Base-by-base conservation (phyloP, 1,139 yeast genomes). In the Debaryomyces psychrophilus region DNA sequence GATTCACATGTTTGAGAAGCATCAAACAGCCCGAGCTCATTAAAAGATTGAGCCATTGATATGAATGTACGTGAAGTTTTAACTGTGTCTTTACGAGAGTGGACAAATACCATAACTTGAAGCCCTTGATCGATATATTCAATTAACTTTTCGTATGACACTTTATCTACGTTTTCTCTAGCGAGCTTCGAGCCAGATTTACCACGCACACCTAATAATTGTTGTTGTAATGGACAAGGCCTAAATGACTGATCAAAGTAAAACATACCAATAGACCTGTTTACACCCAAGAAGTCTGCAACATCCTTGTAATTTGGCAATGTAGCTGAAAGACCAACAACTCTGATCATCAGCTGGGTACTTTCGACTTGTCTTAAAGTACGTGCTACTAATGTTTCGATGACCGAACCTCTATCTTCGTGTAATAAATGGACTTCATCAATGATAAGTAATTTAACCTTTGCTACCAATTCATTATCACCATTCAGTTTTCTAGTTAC, bases 401-500 rank as follows among this genome's bases (percentile, higher is more conserved):
- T 89, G 8, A 93, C 99, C 2, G 98, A 90, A 53, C 99, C 99
- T 69, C 99, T 82, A 50, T 95, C 99, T 78, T 93, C 99, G 60
- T 95, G 98, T 50, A 93, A 76, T 58, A 93, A 73, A 76, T 93
- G 99, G 0, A 93, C 98, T 68, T 93, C 99, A 74, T 93, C 99
- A 53, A 93, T 90, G 51, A 93, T 88, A 45, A 93, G 70, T 11
- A 93, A 71, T 61, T 85, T 87, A 5, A 95, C 96, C 58, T 90
- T 90, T 12, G 87, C 82, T 2, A 90, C 95, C 34, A 93, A 69
- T 52, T 92, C 97, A 43, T 83, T 85, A 60, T 90, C 98, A 47
- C 97, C 93, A 44, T 74, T 77, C 62, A 80, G 87, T 60, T 93
- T 93, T 62, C 99, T 79, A 0, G 99, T 93, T 1, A 93, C 97